Evolutionary conservation across 2,329 filamentous ascomycete species (phyloP), one percentile per base, ranked within the genome.

Genomic region (Xylariaceae sp.): DNA sequence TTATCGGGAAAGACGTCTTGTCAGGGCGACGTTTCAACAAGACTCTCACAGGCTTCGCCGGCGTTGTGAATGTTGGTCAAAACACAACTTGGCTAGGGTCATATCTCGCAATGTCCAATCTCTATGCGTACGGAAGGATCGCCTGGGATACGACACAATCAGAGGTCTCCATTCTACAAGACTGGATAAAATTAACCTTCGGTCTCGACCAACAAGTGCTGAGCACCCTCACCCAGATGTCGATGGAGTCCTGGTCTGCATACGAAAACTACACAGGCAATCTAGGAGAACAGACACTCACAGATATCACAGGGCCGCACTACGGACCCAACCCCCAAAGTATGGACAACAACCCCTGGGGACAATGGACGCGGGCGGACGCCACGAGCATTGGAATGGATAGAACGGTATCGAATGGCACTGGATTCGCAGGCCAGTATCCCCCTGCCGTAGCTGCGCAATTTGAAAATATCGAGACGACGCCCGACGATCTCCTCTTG

Each of bases 251-350:
- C 0, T 88, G 85, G 85, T 81, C 80, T 0, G 78, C 83, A 0
- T 88, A 89, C 49, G 85, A 87, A 66, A 82, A 82, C 60, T 87
- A 89, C 68, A 81, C 74, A 0, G 85, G 85, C 5, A 88, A 89
- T 55, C 71, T 89, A 0, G 85, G 85, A 10, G 76, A 86, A 5
- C 85, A 88, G 59, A 88, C 85, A 0, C 64, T 89, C 41, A 82
- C 81, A 0, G 83, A 89, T 58, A 87, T 87, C 47, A 68, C 86
- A 0, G 80, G 81, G 52, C 80, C 77, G 0, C 84, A 88, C 66
- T 86, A 80, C 60, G 85, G 86, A 0, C 83, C 86, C 0, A 86
- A 83, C 49, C 83, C 85, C 1, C 79, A 76, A 9, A 82, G 80
- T 0, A 81, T 85, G 60, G 85, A 89, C 54, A 73, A 74, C 58